phyloP scores from a whole-genome alignment of 108 stramenopile genomes.

The Conticribra weissflogii region DNA sequence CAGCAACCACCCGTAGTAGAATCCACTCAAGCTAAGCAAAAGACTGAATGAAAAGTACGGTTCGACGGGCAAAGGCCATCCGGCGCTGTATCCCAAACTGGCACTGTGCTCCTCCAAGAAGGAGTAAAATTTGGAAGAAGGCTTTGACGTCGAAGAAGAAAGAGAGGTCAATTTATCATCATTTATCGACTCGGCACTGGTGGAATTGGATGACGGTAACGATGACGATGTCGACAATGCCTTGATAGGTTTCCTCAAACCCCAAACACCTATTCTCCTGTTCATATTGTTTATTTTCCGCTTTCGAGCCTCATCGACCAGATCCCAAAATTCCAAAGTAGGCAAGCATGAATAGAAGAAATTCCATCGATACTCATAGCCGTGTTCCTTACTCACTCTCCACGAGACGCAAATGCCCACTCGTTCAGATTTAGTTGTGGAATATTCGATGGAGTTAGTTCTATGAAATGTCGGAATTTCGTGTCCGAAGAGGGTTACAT shows the following conservation, averaged over 20 bases:
- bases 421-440: conserved; percentile 61
- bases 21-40: conserved; percentile 62
- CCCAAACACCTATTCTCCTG: neutral
- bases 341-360: conserved; percentile 71
- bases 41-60: conserved; percentile 65
- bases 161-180: too few relatives aligned
- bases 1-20: conserved; percentile 57
- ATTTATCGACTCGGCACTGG: too few relatives aligned
- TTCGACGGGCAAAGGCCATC: conserved; percentile 58
- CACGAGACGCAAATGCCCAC: conserved; percentile 65
- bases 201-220: too few relatives aligned
- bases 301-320: too few relatives aligned
- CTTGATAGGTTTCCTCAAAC: conserved; percentile 21
- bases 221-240: conserved; percentile 5
- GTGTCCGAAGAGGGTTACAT: conserved; percentile 39
- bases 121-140: conserved; percentile 7
- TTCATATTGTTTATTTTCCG: conserved; percentile 23
- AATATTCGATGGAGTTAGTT: conserved; percentile 46
- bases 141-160: neutral
- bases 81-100: conserved; percentile 54
- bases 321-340: conserved; percentile 53
- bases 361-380: conserved; percentile 63
- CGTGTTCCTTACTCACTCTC: conserved; percentile 55
- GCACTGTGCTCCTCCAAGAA: conserved; percentile 54
- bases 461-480: conserved; percentile 48